Base-by-base conservation (phyloP, 768 basidiomycete species). In the Trametopsis cervina region DNA sequence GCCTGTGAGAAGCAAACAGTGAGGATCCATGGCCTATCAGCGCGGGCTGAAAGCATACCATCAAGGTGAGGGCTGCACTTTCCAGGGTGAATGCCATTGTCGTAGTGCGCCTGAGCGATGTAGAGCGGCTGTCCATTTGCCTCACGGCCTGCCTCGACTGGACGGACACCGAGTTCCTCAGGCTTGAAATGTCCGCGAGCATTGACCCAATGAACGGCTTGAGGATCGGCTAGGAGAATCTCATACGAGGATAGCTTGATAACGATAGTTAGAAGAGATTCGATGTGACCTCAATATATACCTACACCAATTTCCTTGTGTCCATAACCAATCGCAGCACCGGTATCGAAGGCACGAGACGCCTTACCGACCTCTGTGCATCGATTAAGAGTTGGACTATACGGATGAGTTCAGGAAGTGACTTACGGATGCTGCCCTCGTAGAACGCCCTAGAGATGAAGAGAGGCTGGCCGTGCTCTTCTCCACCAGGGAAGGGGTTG, bases 111-210 rank as follows among this genome's bases (percentile, higher is more conserved):
- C 56, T 78, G 73, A 4, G 75, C 79, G 47, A 89, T 68, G 61
- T 75, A 86, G 15, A 85, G 66, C 5, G 68, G 70, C 1, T 72
- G 68, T n/a, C 82, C 83, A 49, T 81, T 72, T 12, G 70, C 66
- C 59, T 88, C 85, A 23, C 63, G 68, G 2, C 86, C 86, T 42
- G 80, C 86, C 50, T 86, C 82, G 27, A 89, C 81, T 0, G 82
- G 83, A 4, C 51, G 63, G 40, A 64, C 64, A 40, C 74, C 66
- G 25, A 85, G 73, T 29, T 55, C 47, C 1, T 57, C 39, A 26
- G 77, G 48, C 44, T 78, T 68, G 49, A 85, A 52, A 4, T 58
- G 62, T 22, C 80, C 81, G 26, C 63, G 63, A 42, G 63, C 54
- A 42, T 69, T 52, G 0, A 83, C 78, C 85, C 85, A 89, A 42